These are phyloP conservation scores for Pleurozium schreberi DNA, from an alignment of 225 moss, liverwort and hornwort genomes.

Conservation along the genomic window DNA sequence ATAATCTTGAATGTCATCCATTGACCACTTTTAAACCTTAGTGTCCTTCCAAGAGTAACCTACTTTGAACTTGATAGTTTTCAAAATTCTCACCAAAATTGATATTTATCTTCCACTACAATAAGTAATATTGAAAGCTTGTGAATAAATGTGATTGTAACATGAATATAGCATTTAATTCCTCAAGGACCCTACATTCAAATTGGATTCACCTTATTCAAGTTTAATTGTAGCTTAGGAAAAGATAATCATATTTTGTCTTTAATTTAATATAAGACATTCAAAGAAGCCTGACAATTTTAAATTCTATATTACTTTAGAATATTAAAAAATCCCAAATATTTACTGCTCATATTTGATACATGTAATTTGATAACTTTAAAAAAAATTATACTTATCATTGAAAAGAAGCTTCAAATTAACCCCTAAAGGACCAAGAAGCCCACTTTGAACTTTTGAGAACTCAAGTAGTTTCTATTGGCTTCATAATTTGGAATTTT, in stretches of 20 bases:
- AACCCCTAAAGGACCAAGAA: too few relatives aligned
- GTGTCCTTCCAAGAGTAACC: rapidly evolving
- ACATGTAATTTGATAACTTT: background rate
- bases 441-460: too few relatives aligned
- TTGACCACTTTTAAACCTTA: too few relatives aligned
- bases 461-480: too few relatives aligned
- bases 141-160: background rate
- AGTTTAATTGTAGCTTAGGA: too few relatives aligned
- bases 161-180: too few relatives aligned
- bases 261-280: background rate
- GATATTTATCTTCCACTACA: too few relatives aligned
- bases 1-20: background rate
- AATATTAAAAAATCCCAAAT: background rate
- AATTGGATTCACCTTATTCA: background rate
- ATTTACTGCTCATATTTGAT: background rate
- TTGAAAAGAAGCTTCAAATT: background rate
- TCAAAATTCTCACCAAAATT: too few relatives aligned
- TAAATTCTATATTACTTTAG: background rate
- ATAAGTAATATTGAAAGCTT: background rate
- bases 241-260: background rate
- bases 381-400: background rate
- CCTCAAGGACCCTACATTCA: background rate
- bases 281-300: background rate
- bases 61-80: background rate
- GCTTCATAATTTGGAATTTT: too few relatives aligned